Percentiles rank a stretch among this genome's conserved stretches.
Conservation (phyloP, 495 filamentous ascomycete genomes). For the Penicillium paxilli region DNA sequence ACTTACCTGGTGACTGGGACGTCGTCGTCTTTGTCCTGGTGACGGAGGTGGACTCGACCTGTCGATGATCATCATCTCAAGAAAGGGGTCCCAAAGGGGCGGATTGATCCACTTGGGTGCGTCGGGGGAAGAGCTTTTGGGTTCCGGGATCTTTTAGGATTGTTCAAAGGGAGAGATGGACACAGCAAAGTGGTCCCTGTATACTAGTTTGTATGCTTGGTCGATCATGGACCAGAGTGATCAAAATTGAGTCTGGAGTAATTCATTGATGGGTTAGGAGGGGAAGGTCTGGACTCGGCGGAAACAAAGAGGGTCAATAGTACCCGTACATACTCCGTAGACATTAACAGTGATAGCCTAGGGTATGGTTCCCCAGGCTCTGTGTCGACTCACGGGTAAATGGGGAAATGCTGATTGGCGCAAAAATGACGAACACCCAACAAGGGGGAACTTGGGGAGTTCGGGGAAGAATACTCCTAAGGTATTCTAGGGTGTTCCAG, state of each 20-base stretch:
- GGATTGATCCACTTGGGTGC: conserved; percentile 6
- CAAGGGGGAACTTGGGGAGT: no score
- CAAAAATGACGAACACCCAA: conserved; percentile 1
- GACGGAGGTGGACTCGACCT: not conserved
- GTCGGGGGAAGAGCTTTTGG: not conserved
- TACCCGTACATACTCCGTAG: no score
- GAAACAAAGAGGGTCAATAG: not conserved
- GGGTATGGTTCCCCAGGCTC: no score
- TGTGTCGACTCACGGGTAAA: conserved; percentile 7
- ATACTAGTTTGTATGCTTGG: not conserved
- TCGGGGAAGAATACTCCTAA: no score
- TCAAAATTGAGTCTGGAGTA: no score
- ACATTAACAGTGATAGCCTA: no score
- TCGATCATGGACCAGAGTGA: no score
- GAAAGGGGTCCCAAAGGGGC: not conserved
- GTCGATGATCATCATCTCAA: not conserved
- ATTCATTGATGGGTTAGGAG: no score
- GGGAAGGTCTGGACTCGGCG: not conserved
- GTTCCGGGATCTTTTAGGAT: not conserved
- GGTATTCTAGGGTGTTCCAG: no score
- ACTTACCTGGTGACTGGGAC: not conserved
- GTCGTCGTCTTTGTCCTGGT: not conserved
- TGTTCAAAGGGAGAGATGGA: not conserved
- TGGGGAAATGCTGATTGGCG: conserved; percentile 3
- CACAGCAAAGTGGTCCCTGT: no score